These are phyloP conservation scores for Cordyceps fumosorosea DNA, from an alignment of 2,329 filamentous ascomycete species.

Conservation along the genomic window DNA sequence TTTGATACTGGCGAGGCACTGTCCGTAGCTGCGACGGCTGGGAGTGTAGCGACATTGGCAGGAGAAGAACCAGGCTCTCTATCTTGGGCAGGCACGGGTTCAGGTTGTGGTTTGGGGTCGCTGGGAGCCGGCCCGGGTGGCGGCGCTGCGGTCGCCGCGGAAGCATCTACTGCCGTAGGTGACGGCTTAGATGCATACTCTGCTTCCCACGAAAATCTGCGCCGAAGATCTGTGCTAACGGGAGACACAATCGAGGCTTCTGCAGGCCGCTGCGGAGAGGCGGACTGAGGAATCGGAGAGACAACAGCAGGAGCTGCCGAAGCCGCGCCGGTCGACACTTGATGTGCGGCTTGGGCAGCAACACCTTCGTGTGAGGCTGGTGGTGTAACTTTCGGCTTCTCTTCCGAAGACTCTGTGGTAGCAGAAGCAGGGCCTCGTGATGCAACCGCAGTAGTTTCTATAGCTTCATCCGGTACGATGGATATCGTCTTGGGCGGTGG, in stretches of 20 bases:
- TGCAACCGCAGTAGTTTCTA: not conserved
- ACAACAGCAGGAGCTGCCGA: not conserved
- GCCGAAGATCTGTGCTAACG: slow-evolving; percentile 16
- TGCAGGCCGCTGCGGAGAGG: not conserved
- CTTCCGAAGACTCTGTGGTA: not conserved
- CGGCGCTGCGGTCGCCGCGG: not conserved
- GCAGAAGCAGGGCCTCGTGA: not conserved
- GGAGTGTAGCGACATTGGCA: not conserved
- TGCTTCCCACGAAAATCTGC: slow-evolving; percentile 34
- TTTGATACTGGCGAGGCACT: slow-evolving; percentile 17
- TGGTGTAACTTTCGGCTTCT: not conserved
- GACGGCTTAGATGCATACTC: slow-evolving; percentile 15
- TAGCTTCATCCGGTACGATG: not conserved
- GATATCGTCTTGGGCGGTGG: not conserved
- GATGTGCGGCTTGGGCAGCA: not conserved
- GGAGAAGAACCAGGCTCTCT: not conserved
- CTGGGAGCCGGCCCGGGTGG: not conserved
- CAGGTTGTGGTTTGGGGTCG: not conserved
- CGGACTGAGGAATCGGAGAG: not conserved
- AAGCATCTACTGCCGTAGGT: not conserved
- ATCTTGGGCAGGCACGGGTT: slow-evolving; percentile 11
- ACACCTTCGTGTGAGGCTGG: not conserved
- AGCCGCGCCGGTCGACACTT: not conserved
- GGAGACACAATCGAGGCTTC: not conserved
- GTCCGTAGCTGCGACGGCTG: not conserved